Conservation (phyloP, 2,329 filamentous ascomycete species). For the Lasiodiplodia sp. region DNA sequence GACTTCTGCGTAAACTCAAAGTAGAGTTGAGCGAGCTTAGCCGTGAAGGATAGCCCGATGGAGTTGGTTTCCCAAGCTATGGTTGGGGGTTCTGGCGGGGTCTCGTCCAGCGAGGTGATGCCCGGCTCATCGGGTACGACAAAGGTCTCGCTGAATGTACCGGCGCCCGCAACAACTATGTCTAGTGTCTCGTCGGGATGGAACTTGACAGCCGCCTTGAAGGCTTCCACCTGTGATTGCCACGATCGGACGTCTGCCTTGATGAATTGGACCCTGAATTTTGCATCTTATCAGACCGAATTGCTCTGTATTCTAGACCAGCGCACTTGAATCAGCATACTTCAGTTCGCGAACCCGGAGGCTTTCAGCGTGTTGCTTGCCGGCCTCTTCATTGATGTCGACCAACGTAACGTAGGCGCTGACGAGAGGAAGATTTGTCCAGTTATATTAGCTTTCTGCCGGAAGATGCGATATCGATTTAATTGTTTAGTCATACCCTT, state of each 20-base stretch:
- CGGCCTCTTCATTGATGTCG: constrained; percentile 35
- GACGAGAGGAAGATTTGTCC: not conserved
- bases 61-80: constrained; percentile 37
- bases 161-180: constrained; percentile 42
- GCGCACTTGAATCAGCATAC: not conserved
- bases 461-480: not conserved
- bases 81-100: constrained; percentile 35
- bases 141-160: constrained; percentile 38
- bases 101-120: constrained; percentile 29
- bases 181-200: constrained; percentile 40
- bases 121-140: constrained; percentile 36
- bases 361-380: constrained; percentile 30
- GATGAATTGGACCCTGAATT: constrained; percentile 39
- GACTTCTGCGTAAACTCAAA: constrained; percentile 34
- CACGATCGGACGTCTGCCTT: constrained; percentile 42
- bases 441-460: not conserved
- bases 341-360: constrained; percentile 33
- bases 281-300: too few relatives aligned
- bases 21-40: constrained; percentile 39
- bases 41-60: constrained; percentile 37
- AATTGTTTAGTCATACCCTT: not conserved
- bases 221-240: constrained; percentile 39
- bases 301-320: too few relatives aligned
- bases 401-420: constrained; percentile 39
- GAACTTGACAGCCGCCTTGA: constrained; percentile 40